These are phyloP conservation scores for Pleurotus platypus DNA, from an alignment of 768 basidiomycete genomes.

Conservation along the genomic window DNA sequence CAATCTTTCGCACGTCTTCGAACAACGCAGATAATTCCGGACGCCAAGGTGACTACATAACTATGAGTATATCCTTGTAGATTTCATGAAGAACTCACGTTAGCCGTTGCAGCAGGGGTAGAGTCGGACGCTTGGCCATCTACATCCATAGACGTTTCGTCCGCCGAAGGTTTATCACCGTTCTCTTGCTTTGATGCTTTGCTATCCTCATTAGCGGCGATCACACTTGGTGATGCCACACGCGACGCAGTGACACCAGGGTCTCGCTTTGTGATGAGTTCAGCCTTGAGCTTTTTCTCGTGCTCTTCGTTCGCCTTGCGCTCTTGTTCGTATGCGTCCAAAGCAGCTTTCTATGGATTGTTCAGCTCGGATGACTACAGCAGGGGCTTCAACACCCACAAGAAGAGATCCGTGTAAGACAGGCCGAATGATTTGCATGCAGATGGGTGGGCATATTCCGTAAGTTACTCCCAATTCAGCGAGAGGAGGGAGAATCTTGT, in stretches of 20 bases:
- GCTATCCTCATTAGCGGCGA: conserved; percentile 12
- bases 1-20: conserved; percentile 68
- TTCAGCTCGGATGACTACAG: conserved; percentile 9
- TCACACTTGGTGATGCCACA: conserved; percentile 56
- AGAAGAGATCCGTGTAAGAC: conserved; percentile 62
- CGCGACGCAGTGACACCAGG: conserved; percentile 54
- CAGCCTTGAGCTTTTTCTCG: conserved; percentile 79
- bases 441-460: conserved; percentile 80
- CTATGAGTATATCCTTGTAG: no score
- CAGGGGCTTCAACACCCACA: conserved; percentile 32
- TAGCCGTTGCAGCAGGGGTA: conserved; percentile 16
- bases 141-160: conserved; percentile 48
- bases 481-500: conserved; percentile 71
- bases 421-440: conserved; percentile 93
- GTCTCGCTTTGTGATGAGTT: conserved; percentile 74
- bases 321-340: conserved; percentile 67
- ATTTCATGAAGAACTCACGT: conserved; percentile 26
- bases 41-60: conserved; percentile 70
- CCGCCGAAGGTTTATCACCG: background rate
- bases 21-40: conserved; percentile 71
- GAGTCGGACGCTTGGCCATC: conserved; percentile 30
- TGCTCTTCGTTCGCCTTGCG: conserved; percentile 68
- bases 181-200: background rate
- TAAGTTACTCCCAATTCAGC: conserved; percentile 70
- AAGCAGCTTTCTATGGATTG: conserved; percentile 47